phyloP scores from a whole-genome alignment of 192 early-diverging fungal species.

The Funneliformis mosseae region DNA sequence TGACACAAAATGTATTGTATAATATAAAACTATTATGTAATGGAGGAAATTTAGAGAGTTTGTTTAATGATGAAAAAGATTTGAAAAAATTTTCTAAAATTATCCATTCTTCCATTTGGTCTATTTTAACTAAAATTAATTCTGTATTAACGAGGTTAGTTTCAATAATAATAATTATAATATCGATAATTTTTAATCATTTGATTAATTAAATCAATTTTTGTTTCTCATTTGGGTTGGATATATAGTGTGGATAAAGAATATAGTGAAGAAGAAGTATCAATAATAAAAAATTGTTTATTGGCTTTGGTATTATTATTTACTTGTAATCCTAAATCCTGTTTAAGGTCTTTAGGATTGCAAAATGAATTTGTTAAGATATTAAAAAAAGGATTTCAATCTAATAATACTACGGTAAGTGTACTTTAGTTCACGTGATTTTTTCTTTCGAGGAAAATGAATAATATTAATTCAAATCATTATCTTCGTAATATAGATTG shows the following conservation, averaged over 20 bases:
- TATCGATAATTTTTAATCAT: too few species aligned
- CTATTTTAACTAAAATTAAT: conserved; percentile 25
- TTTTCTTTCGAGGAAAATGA: background rate
- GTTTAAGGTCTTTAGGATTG: background rate
- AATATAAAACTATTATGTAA: conserved; percentile 49
- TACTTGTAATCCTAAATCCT: conserved; percentile 2
- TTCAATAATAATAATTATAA: too few species aligned
- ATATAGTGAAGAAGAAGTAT: conserved; percentile 13
- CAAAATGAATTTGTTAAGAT: conserved; percentile 11
- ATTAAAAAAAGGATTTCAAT: conserved; percentile 16
- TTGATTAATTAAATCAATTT: too few species aligned
- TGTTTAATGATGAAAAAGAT: conserved; percentile 25
- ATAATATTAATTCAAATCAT: background rate
- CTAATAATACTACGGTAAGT: background rate
- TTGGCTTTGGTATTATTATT: conserved; percentile 11
- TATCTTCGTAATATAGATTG: conserved; percentile 30
- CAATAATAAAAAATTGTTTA: conserved; percentile 24
- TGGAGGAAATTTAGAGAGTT: conserved; percentile 31
- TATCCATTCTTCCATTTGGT: conserved; percentile 23
- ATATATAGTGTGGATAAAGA: background rate
- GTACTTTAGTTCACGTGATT: background rate
- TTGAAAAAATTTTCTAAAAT: conserved; percentile 34
- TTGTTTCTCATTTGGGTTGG: background rate
- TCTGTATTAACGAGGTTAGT: conserved; percentile 34
- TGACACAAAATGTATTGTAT: conserved; percentile 50